These are phyloP conservation scores for Sphagnurus paluster DNA, from an alignment of 1,284 basidiomycete species.

Conservation along the genomic window DNA sequence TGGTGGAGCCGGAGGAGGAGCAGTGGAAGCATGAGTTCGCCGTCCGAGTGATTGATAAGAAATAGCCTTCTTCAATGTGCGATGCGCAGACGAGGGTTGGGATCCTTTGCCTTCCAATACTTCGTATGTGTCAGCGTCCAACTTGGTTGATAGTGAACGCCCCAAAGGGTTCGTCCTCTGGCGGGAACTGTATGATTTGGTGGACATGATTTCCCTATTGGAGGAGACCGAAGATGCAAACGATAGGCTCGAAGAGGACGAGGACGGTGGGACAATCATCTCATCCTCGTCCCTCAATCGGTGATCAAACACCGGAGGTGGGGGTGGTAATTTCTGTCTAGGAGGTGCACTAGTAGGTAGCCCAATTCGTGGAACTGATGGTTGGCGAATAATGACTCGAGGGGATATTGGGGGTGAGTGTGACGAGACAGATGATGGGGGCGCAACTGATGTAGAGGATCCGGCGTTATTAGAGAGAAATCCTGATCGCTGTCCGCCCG, in stretches of 20 bases:
- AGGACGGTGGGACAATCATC: conserved; percentile 16
- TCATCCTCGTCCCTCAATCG: conserved; percentile 23
- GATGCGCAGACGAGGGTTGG: conserved; percentile 28
- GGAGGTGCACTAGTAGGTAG: conserved; percentile 49
- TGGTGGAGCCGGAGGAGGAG: conserved; percentile 21
- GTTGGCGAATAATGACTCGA: conserved; percentile 38
- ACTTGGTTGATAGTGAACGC: conserved; percentile 17
- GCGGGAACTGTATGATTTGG: conserved; percentile 22
- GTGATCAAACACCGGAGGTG: conserved; percentile 31
- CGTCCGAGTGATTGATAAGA: conserved; percentile 57
- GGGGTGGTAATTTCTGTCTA: conserved; percentile 35
- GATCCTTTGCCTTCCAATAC: neutral
- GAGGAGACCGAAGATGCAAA: conserved; percentile 42
- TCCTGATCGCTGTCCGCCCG: conserved; percentile 26
- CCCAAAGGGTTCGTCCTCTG: conserved; percentile 25
- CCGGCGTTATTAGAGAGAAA: conserved; percentile 24
- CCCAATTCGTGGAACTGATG: conserved; percentile 39
- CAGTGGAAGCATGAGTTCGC: conserved; percentile 23
- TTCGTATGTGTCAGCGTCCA: conserved; percentile 14
- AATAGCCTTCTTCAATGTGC: conserved; percentile 52
- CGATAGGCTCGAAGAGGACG: conserved; percentile 42
- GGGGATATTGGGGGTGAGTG: conserved; percentile 18
- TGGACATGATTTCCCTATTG: conserved; percentile 25
- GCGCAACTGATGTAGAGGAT: conserved; percentile 13
- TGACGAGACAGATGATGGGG: conserved; percentile 11